Evolutionary conservation across 495 filamentous ascomycete genomes (phyloP), one percentile per base, ranked within the genome.

Genomic region (Talaromyces adpressus): DNA sequence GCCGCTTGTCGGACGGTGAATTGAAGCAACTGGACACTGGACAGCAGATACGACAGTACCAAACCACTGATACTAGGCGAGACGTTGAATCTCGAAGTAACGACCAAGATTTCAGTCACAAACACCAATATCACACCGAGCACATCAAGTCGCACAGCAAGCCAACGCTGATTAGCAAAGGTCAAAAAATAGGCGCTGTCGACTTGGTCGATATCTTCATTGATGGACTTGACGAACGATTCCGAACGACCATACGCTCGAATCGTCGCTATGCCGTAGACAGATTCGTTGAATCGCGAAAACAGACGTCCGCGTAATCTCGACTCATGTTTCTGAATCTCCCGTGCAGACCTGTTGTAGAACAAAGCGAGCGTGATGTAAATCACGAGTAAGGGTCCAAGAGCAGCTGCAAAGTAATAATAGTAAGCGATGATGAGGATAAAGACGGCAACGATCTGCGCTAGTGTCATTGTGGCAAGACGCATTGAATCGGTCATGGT

Each of bases 81-180:
- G 52, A 67, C 56, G 16, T 67, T 66, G 70, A 29, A 70, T 27
- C 23, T 64, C 18, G 57, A 32, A 29, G 64, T 59, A n/a, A 70
- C 65, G 2, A 57, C 67, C 3, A 71, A 56, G 12, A 79, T 65
- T 5, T 65, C 70, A 12, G 73, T 72, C 1, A 84, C 77, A 18
- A 88, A 81, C 45, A 85, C 73, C 18, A 82, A 75, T 66, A 63
- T 27, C 61, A 66, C 58, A 36, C 62, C 62, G 6, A 89, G 75
- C 2, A 84, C 64, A 4, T 80, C 65, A 79, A 89, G 83, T 20
- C 86, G 77, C 74, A 84, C 81, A 39, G 79, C 81, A 70, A 90
- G 79, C 87, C 87, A 90, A 20, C 85, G 77, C 84, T 87, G 69
- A 86, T 86, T 12, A 82, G 72, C 83, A 81, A 89, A 30, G 83